Conservation (phyloP, 305 asterid genomes). For the Solanum hybrid region DNA sequence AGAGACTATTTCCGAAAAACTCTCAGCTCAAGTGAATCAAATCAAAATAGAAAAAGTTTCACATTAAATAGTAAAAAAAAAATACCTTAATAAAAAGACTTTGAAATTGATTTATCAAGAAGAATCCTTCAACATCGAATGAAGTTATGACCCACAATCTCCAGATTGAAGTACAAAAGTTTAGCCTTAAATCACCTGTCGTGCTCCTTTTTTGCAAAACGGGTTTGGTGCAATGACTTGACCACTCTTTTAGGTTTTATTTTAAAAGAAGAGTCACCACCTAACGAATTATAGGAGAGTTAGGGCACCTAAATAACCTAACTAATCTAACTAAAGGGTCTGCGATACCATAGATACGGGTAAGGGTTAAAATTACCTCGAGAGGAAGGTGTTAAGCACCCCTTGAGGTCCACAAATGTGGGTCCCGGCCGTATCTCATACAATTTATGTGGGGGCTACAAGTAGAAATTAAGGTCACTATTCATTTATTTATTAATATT, state of each 20-base stretch:
- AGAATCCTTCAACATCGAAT: neutral
- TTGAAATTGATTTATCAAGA: neutral
- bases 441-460: neutral
- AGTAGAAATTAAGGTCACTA: neutral
- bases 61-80: too few species aligned
- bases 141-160: neutral
- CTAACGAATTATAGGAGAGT: neutral
- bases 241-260: neutral
- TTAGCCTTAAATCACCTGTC: neutral
- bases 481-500: too few species aligned
- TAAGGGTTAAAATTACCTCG: neutral
- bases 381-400: neutral
- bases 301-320: neutral
- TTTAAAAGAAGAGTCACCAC: neutral
- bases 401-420: neutral
- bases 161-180: neutral
- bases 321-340: neutral
- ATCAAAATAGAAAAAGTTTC: neutral
- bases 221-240: neutral
- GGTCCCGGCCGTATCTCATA: neutral
- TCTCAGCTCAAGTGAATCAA: neutral
- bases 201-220: neutral
- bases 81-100: neutral
- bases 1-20: neutral
- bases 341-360: neutral